Percentiles rank a stretch among this genome's conserved stretches.
Conservation (phyloP, 768 basidiomycete genomes). For the Ramaria sp. region DNA sequence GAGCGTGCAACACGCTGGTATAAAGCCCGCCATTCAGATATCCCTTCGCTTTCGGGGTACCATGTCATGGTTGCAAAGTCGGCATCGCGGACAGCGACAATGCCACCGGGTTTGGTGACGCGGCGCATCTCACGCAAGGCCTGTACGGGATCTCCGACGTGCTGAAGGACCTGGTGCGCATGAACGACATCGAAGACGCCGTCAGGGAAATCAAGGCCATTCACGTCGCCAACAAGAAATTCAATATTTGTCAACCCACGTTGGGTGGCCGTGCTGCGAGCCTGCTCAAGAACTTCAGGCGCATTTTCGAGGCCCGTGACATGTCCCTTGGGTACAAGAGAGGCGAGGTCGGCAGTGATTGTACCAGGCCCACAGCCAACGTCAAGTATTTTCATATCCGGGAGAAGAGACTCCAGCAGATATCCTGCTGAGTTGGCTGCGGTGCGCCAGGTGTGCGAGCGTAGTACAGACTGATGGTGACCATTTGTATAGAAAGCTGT, state of each 20-base stretch:
- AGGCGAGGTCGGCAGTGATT: slow-evolving; percentile 36
- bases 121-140: slow-evolving; percentile 37
- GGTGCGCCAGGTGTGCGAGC: slow-evolving; percentile 27
- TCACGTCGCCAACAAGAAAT: slow-evolving; percentile 33
- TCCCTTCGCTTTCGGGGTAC: slow-evolving; percentile 25
- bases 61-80: slow-evolving; percentile 26
- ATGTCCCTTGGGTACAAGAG: too few species aligned
- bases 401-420: slow-evolving; percentile 31
- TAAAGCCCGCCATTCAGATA: slow-evolving; percentile 18
- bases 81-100: slow-evolving; percentile 35
- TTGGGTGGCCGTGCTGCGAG: slow-evolving; percentile 19
- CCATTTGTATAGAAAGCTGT: too few species aligned
- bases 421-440: slow-evolving; percentile 32
- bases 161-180: slow-evolving; percentile 40
- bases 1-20: neutral
- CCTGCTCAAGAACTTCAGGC: slow-evolving; percentile 25
- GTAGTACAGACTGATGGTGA: too few species aligned
- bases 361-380: slow-evolving; percentile 44
- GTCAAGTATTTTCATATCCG: slow-evolving; percentile 34
- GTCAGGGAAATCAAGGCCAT: slow-evolving; percentile 27
- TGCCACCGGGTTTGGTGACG: slow-evolving; percentile 34
- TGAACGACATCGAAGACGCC: slow-evolving; percentile 38
- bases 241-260: slow-evolving; percentile 26
- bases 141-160: slow-evolving; percentile 30
- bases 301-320: too few species aligned